phyloP scores from a whole-genome alignment of 2,329 filamentous ascomycete genomes.

The Botrytis porri region DNA sequence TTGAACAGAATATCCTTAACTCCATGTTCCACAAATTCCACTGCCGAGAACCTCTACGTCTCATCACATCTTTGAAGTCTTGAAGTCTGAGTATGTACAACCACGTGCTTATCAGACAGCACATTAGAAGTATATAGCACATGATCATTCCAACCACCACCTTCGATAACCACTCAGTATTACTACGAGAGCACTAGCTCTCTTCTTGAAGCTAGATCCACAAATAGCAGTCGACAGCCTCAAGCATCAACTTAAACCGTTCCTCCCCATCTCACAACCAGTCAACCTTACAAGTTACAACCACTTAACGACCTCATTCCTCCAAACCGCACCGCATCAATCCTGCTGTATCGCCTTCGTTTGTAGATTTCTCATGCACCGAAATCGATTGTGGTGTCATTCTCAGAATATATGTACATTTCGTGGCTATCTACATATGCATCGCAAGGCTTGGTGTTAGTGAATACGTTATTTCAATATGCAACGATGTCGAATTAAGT shows the following conservation, averaged over 20 bases:
- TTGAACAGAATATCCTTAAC: background rate
- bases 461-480: background rate
- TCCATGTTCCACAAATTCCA: background rate
- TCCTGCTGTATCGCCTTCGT: background rate
- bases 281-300: background rate
- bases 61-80: background rate
- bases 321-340: background rate
- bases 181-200: background rate
- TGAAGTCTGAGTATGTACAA: background rate
- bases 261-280: background rate
- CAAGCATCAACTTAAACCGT: background rate
- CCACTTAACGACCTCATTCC: background rate
- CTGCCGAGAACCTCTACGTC: fast-evolving
- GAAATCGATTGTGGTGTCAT: background rate
- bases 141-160: background rate
- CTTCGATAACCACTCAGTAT: background rate
- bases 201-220: background rate
- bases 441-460: background rate
- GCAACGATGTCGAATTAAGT: background rate
- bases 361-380: too few relatives aligned
- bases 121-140: background rate
- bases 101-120: background rate
- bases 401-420: too few relatives aligned
- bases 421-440: background rate
- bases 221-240: background rate